These are phyloP conservation scores for Paraconiothyrium sp. DNA, from an alignment of 2,329 filamentous ascomycete species.

Conservation along the genomic window DNA sequence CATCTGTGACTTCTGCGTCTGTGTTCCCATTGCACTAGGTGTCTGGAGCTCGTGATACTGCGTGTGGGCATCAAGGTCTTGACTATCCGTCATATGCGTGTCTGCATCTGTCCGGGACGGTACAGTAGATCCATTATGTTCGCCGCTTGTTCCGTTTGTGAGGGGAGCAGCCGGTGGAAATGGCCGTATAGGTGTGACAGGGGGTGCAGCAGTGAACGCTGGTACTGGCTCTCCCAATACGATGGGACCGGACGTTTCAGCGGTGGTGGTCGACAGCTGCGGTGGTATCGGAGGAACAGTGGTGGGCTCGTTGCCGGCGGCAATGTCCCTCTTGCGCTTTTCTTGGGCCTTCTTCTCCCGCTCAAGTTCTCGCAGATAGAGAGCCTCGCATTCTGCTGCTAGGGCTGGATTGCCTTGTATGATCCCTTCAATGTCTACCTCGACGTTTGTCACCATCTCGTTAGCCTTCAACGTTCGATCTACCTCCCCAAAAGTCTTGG, in stretches of 20 bases:
- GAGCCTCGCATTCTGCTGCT: slow-evolving; percentile 78
- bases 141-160: slow-evolving; percentile 65
- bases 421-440: slow-evolving; percentile 87
- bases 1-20: slow-evolving; percentile 69
- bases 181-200: slow-evolving; percentile 52
- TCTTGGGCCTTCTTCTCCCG: slow-evolving; percentile 71
- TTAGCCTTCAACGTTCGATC: slow-evolving; percentile 87
- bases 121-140: slow-evolving; percentile 54
- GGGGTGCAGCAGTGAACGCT: slow-evolving; percentile 54
- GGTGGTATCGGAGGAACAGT: slow-evolving; percentile 53
- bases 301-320: slow-evolving; percentile 52
- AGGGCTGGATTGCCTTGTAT: slow-evolving; percentile 71
- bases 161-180: slow-evolving; percentile 60
- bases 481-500: slow-evolving; percentile 81
- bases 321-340: slow-evolving; percentile 53
- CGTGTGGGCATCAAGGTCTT: slow-evolving; percentile 46
- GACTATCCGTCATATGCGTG: slow-evolving; percentile 56
- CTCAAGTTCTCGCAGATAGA: slow-evolving; percentile 74
- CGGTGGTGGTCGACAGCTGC: slow-evolving; percentile 55
- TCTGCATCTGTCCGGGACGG: slow-evolving; percentile 54
- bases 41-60: slow-evolving; percentile 47
- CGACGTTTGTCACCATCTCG: slow-evolving; percentile 90
- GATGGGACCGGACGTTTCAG: slow-evolving; percentile 57
- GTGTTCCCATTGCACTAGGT: slow-evolving; percentile 39
- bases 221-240: slow-evolving; percentile 72